phyloP scores from a whole-genome alignment of 805 yeast genomes.

The Priceomyces castillae region DNA sequence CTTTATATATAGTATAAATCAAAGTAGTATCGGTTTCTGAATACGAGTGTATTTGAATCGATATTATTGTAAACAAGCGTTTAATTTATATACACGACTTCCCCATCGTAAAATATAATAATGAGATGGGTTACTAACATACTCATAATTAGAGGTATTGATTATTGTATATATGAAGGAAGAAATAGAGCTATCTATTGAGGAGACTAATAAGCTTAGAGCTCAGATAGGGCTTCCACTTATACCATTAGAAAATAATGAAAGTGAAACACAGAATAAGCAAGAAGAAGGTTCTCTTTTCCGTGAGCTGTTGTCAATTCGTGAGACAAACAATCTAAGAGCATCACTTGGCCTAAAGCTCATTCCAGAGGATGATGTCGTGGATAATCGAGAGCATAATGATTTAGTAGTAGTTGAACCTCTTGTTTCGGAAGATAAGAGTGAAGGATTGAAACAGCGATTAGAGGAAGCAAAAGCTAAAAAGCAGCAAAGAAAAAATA shows the following conservation, averaged over 20 bases:
- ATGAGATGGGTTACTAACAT: too few species aligned
- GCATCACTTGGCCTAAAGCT: slow-evolving; percentile 53
- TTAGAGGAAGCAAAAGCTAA: slow-evolving; percentile 19
- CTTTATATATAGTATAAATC: too few species aligned
- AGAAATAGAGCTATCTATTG: slow-evolving; percentile 32
- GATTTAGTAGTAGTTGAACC: too few species aligned
- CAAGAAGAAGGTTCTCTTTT: not conserved
- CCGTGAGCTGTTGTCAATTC: slow-evolving; percentile 33
- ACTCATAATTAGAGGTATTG: not conserved
- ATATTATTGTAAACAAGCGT: too few species aligned
- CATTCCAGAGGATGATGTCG: slow-evolving; percentile 25
- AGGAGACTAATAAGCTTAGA: slow-evolving; percentile 45
- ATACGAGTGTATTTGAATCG: too few species aligned
- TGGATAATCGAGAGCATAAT: too few species aligned
- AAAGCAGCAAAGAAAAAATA: slow-evolving; percentile 19
- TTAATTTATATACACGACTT: not conserved
- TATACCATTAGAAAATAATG: slow-evolving; percentile 18
- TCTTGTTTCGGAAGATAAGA: slow-evolving; percentile 13
- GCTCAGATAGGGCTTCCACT: slow-evolving; percentile 38
- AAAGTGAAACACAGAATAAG: not conserved
- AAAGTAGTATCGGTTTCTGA: not conserved
- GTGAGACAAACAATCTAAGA: slow-evolving; percentile 57
- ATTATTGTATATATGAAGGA: slow-evolving; percentile 12
- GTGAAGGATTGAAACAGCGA: slow-evolving; percentile 12
- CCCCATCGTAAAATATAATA: not conserved